phyloP scores from a whole-genome alignment of 208 protist species.

The Crithidia acanthocephali region DNA sequence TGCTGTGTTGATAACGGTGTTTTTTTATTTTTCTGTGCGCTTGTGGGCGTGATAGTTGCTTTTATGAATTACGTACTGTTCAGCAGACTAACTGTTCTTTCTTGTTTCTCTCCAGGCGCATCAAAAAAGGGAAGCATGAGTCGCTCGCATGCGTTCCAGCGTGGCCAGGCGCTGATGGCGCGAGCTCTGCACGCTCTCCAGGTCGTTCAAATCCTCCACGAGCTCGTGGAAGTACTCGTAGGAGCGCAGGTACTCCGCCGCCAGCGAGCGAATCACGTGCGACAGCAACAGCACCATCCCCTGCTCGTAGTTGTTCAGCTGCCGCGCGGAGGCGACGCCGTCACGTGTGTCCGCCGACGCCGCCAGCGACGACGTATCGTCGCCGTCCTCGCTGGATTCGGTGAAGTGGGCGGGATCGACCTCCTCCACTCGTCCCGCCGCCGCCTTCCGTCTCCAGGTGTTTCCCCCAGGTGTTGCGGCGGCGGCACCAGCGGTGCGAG shows the following conservation, averaged over 20 bases:
- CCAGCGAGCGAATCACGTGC: conserved; percentile 66
- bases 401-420: conserved; percentile 7
- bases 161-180: conserved; percentile 56
- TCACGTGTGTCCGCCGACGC: conserved; percentile 11
- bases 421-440: not conserved
- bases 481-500: not conserved
- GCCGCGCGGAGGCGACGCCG: conserved; percentile 11
- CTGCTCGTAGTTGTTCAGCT: conserved; percentile 71
- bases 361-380: not conserved
- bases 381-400: conserved; percentile 17
- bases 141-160: conserved; percentile 67
- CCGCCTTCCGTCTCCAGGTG: not conserved
- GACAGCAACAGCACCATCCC: conserved; percentile 78
- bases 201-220: conserved; percentile 70
- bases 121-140: conserved; percentile 56
- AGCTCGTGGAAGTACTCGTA: conserved; percentile 66
- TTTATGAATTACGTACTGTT: too few species aligned
- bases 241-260: conserved; percentile 44
- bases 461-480: not conserved
- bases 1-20: too few species aligned
- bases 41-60: too few species aligned
- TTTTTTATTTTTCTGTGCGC: too few species aligned
- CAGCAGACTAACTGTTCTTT: too few species aligned
- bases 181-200: conserved; percentile 59
- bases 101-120: too few species aligned